Evolutionary conservation across 1,139 yeast species (phyloP), one percentile per base, ranked within the genome.

Genomic region (Candida sanyaensis): DNA sequence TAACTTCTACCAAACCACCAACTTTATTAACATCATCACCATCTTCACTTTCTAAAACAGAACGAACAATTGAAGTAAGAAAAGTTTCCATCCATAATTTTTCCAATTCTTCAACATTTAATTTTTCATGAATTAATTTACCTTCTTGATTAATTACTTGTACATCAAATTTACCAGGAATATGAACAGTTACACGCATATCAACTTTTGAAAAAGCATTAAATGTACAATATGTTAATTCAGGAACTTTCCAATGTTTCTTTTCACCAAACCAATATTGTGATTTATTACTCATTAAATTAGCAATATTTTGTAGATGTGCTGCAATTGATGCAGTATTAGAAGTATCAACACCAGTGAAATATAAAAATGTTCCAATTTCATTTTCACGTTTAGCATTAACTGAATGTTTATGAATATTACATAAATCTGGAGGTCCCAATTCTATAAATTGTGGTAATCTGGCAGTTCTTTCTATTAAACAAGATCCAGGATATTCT

Each of bases 351-450:
- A 80, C 75, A 3, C 86, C 86, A 0, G 84, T 78, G 57, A 73
- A 80, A 60, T 81, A 81, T 42, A 81, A 66, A 56, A 77, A 81
- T 4, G 85, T 80, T 2, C 83, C 82, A 38, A 77, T 61, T 49
- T 71, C 79, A 47, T 61, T 59, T 41, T 50, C 54, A 48, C 68
- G 68, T 60, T 70, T 72, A 51, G 78, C 74, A 58, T 63, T 75
- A 54, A 59, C 64, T 42, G 68, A 71, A 53, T 60, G 75, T 57
- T 82, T 80, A 47, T 80, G 79, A 47, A 83, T 71, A 61, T 88
- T 96, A 44, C 96, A 88, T 55, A 93, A 73, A 69, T 93, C 98
- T 6, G 97, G 92, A 0, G 97, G 96, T 0, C 99, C 99, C 46
- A 93, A 66, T 48, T 81, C 86, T 40, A 49, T 54, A 50, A 75